Percentiles rank a stretch among this genome's conserved stretches.
Evolutionary conservation across 1,284 basidiomycete genomes (phyloP).

Genomic region (Hemileia vastatrix): DNA sequence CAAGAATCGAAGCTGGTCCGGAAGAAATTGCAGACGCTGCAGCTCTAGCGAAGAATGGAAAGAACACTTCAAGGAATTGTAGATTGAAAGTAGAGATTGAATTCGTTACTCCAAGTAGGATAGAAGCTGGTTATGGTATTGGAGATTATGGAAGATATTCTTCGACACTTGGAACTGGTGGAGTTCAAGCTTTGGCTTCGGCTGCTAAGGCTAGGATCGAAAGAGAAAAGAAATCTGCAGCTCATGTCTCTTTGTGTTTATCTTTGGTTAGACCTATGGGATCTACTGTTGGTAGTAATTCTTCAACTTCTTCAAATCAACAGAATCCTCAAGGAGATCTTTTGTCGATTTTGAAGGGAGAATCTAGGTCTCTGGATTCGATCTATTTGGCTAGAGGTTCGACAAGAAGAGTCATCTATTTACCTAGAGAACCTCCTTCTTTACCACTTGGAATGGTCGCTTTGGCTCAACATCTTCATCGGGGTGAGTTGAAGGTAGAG

Average conservation of each 20-base stretch:
- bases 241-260: conserved; percentile 32
- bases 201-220: neutral
- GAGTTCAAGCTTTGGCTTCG: neutral
- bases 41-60: neutral
- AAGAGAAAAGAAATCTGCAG: conserved; percentile 14
- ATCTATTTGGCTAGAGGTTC: conserved; percentile 30
- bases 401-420: conserved; percentile 27
- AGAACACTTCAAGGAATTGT: neutral
- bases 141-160: conserved; percentile 23
- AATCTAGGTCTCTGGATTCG: conserved; percentile 30
- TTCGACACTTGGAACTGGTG: neutral
- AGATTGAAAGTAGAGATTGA: conserved; percentile 29
- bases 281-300: neutral
- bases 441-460: conserved; percentile 29
- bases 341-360: conserved; percentile 23
- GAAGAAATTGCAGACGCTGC: conserved; percentile 28
- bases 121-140: conserved; percentile 23
- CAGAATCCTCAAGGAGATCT: neutral
- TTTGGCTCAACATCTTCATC: conserved; percentile 32
- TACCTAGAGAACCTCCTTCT: conserved; percentile 27
- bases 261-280: conserved; percentile 22
- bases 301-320: neutral
- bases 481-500: neutral
- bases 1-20: conserved; percentile 29
- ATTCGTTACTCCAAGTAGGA: conserved; percentile 28